phyloP scores from a whole-genome alignment of 768 basidiomycete genomes.

The Pulveroboletus sp. region DNA sequence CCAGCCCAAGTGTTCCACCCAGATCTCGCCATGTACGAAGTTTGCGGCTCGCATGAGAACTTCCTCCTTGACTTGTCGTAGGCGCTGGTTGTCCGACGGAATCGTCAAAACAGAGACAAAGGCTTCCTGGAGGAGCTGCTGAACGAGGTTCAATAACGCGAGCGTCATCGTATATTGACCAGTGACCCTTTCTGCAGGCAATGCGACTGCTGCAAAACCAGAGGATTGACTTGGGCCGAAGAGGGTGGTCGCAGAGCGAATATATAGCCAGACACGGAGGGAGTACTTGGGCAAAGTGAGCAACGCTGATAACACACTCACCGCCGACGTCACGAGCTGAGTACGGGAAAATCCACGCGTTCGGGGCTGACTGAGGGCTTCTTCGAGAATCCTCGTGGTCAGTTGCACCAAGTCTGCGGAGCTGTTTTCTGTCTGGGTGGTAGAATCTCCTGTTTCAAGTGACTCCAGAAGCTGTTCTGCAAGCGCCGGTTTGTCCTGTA shows the following conservation, averaged over 20 bases:
- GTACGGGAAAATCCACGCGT: constrained; percentile 45
- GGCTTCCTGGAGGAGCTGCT: constrained; percentile 71
- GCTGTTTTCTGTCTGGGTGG: constrained; percentile 45
- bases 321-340: constrained; percentile 70
- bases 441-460: constrained; percentile 41
- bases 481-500: constrained; percentile 64
- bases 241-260: constrained; percentile 72
- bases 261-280: constrained; percentile 84
- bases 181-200: constrained; percentile 65
- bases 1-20: constrained; percentile 85
- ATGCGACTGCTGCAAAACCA: constrained; percentile 59
- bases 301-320: constrained; percentile 77
- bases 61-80: constrained; percentile 76
- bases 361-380: constrained; percentile 56
- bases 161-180: constrained; percentile 82
- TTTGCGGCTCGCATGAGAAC: constrained; percentile 72
- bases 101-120: constrained; percentile 47
- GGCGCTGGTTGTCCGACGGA: constrained; percentile 52
- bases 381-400: constrained; percentile 77
- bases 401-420: constrained; percentile 75
- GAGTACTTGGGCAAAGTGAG: constrained; percentile 71
- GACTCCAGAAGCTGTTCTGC: constrained; percentile 64
- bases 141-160: constrained; percentile 70
- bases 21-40: constrained; percentile 84
- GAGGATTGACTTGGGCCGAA: constrained; percentile 60